Percentiles rank a stretch among this genome's conserved stretches.
phyloP scores from a whole-genome alignment of 2,329 filamentous ascomycete genomes.

The Penicillium sp. region DNA sequence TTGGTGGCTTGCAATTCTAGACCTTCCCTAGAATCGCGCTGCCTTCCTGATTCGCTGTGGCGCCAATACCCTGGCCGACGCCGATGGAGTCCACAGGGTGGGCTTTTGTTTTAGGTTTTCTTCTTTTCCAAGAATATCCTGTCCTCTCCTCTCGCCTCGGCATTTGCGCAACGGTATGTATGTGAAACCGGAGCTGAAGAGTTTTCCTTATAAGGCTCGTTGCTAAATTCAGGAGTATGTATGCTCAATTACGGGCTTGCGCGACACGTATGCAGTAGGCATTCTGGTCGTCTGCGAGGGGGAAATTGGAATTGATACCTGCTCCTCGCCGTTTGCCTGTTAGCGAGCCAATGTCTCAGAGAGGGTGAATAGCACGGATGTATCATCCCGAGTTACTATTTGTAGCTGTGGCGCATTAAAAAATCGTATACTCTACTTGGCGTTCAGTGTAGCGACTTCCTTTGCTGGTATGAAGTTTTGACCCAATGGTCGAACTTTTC shows the following conservation, averaged over 20 bases:
- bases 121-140: neutral
- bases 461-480: neutral
- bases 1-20: slow-evolving; percentile 3
- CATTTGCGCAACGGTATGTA: neutral
- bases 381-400: neutral
- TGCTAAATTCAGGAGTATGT: neutral
- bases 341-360: neutral
- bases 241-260: neutral
- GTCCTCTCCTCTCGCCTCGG: neutral
- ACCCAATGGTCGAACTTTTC: too few species aligned
- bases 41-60: neutral
- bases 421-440: neutral
- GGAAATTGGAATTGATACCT: neutral
- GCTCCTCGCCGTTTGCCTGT: neutral
- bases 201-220: neutral
- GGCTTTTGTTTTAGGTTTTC: neutral
- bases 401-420: too few species aligned
- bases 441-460: neutral
- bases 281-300: too few species aligned
- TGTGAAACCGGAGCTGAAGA: neutral
- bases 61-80: neutral
- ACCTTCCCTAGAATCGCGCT: neutral
- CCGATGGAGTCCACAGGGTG: neutral
- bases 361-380: neutral
- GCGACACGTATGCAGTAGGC: neutral